phyloP scores from a whole-genome alignment of 1,139 yeast species.

The Hansenula sp. region DNA sequence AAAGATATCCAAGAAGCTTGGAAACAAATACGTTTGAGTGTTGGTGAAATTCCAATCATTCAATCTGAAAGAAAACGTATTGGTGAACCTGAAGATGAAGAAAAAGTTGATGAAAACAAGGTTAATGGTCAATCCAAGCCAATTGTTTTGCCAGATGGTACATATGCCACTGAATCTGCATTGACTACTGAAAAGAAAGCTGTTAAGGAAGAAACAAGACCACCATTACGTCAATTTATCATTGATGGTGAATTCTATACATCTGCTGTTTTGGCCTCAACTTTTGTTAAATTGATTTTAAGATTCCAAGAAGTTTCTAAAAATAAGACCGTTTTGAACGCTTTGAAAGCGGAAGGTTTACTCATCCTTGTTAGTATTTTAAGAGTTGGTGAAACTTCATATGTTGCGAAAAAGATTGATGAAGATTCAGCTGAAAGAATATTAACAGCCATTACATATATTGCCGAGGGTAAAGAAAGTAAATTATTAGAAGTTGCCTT shows the following conservation, averaged over 20 bases:
- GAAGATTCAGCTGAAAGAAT: conserved; percentile 96
- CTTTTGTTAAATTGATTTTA: conserved; percentile 83
- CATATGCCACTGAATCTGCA: conserved; percentile 96
- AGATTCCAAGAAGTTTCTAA: conserved; percentile 62
- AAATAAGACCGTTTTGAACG: conserved; percentile 60
- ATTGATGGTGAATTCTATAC: conserved; percentile 88
- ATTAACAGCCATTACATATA: conserved; percentile 65
- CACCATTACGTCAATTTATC: conserved; percentile 79
- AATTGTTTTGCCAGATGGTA: conserved; percentile 92
- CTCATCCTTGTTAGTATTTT: conserved; percentile 87
- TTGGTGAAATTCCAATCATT: conserved; percentile 90
- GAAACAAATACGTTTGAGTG: conserved; percentile 75
- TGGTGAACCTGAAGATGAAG: conserved; percentile 34
- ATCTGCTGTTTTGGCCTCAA: conserved; percentile 82
- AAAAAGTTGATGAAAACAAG: conserved; percentile 27
- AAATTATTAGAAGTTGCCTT: conserved; percentile 63
- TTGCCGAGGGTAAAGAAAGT: conserved; percentile 32
- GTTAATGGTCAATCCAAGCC: conserved; percentile 55
- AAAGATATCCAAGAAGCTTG: conserved; percentile 77
- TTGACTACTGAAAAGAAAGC: conserved; percentile 40
- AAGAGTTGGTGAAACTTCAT: conserved; percentile 83
- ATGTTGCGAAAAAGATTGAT: conserved; percentile 74
- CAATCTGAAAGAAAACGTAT: conserved; percentile 59
- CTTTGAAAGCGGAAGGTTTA: conserved; percentile 91
- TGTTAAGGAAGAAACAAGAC: conserved; percentile 41